Evolutionary conservation across 1,284 basidiomycete genomes (phyloP).

Genomic region (Mycena citricolor): DNA sequence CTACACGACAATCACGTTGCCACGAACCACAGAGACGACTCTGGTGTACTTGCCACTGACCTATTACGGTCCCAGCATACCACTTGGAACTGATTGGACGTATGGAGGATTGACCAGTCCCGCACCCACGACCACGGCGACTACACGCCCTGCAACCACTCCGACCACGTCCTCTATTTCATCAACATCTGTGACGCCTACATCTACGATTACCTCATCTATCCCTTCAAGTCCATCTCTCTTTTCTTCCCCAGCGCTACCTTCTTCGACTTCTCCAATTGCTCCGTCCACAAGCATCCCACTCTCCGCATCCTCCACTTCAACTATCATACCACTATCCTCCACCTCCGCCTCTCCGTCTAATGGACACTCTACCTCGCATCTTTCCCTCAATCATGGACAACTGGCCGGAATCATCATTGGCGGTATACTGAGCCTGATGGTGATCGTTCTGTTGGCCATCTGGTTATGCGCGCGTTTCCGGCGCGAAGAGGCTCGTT

Average conservation of each 20-base stretch:
- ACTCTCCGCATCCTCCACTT: conserved; percentile 1
- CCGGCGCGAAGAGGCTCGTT: neutral
- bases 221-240: conserved; percentile 1
- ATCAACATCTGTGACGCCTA: conserved; percentile 22
- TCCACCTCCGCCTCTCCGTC: neutral
- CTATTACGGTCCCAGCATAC: conserved; percentile 42
- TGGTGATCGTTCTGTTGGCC: conserved; percentile 12
- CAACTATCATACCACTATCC: neutral
- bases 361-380: neutral
- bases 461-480: conserved; percentile 8
- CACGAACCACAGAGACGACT: conserved; percentile 19
- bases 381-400: conserved; percentile 6
- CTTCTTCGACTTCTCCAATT: conserved; percentile 1
- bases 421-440: conserved; percentile 14
- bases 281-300: neutral
- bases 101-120: conserved; percentile 64
- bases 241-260: neutral
- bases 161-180: conserved; percentile 25
- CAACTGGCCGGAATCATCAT: conserved; percentile 18
- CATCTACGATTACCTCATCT: too few species aligned
- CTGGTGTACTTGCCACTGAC: conserved; percentile 20
- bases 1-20: conserved; percentile 10
- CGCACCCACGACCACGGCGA: conserved; percentile 30
- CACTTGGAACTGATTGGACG: conserved; percentile 62
- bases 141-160: conserved; percentile 19